Percentiles rank a stretch among this genome's conserved stretches.
Conservation (phyloP, 2,329 filamentous ascomycete species). For the Aspergillus sp. region DNA sequence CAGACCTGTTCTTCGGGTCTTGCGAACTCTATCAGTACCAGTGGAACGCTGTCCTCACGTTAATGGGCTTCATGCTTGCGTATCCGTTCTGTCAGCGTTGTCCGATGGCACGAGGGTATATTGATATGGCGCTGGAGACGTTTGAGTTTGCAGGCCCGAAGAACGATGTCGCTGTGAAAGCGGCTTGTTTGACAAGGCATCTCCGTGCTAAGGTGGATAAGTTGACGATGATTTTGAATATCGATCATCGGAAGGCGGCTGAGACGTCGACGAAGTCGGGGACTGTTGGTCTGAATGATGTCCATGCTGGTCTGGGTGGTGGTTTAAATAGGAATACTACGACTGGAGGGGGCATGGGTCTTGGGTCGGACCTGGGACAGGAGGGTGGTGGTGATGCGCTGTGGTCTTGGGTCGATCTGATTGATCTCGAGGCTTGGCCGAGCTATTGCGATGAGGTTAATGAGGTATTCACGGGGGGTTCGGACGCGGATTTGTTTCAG, state of each 20-base stretch:
- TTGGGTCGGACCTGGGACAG: neutral
- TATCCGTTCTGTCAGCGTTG: slow-evolving; percentile 17
- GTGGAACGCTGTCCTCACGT: slow-evolving; percentile 21
- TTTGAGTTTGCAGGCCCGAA: slow-evolving; percentile 10
- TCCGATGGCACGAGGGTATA: slow-evolving; percentile 5
- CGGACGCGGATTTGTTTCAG: neutral
- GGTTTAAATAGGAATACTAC: too few relatives aligned
- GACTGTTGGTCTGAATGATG: neutral
- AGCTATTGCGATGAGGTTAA: slow-evolving; percentile 16
- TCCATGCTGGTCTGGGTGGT: too few relatives aligned
- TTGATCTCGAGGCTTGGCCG: slow-evolving; percentile 14
- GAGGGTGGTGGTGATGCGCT: neutral
- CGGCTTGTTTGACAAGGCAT: slow-evolving; percentile 1
- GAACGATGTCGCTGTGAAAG: slow-evolving; percentile 2
- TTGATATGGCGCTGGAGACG: slow-evolving; percentile 13
- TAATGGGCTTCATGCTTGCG: slow-evolving; percentile 20
- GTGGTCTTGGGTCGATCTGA: slow-evolving; percentile 13
- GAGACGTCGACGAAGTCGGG: neutral
- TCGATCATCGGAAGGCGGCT: neutral
- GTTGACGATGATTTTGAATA: neutral
- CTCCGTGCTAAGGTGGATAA: neutral
- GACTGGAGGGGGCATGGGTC: neutral
- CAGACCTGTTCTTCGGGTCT: slow-evolving; percentile 15
- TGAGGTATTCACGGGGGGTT: slow-evolving; percentile 8
- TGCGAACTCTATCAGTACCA: slow-evolving; percentile 22